Evolutionary conservation across 441 rosid genomes (phyloP).

Genomic region (Omphalea diandra): DNA sequence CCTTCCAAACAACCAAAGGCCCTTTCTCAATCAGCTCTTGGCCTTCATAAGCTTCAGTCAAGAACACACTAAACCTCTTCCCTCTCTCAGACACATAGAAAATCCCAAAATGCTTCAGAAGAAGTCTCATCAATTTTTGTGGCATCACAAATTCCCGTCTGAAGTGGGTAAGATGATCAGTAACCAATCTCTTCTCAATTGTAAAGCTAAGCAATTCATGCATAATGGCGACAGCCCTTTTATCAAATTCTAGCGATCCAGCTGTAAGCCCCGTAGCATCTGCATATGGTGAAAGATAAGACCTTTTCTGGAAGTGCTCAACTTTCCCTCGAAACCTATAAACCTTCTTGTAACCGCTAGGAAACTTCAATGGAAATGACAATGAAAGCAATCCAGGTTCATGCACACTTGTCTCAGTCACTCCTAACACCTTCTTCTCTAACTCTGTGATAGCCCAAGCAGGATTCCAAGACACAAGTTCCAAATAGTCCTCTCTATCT

Average conservation of each 20-base stretch:
- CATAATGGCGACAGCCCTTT: slow-evolving; percentile 85
- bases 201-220: slow-evolving; percentile 88
- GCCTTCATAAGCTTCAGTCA: slow-evolving; percentile 76
- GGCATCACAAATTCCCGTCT: slow-evolving; percentile 80
- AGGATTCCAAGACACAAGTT: slow-evolving; percentile 75
- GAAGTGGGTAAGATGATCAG: slow-evolving; percentile 85
- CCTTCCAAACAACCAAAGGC: slow-evolving; percentile 71
- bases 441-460: slow-evolving; percentile 75
- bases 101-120: slow-evolving; percentile 81
- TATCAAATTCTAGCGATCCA: slow-evolving; percentile 81
- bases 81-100: slow-evolving; percentile 93
- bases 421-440: slow-evolving; percentile 63
- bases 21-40: slow-evolving; percentile 62
- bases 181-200: slow-evolving; percentile 76
- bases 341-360: slow-evolving; percentile 65
- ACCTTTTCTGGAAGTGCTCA: slow-evolving; percentile 78
- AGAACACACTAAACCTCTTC: slow-evolving; percentile 81
- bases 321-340: slow-evolving; percentile 74
- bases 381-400: slow-evolving; percentile 65
- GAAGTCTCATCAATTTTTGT: slow-evolving; percentile 87
- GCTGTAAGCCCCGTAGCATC: slow-evolving; percentile 67
- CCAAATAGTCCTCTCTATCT: slow-evolving; percentile 59
- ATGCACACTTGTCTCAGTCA: slow-evolving; percentile 37
- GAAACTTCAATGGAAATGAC: slow-evolving; percentile 76
- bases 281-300: slow-evolving; percentile 79